Evolutionary conservation across 441 rosid genomes (phyloP), one percentile per base, ranked within the genome.

Genomic region (Pelargonium australe): DNA sequence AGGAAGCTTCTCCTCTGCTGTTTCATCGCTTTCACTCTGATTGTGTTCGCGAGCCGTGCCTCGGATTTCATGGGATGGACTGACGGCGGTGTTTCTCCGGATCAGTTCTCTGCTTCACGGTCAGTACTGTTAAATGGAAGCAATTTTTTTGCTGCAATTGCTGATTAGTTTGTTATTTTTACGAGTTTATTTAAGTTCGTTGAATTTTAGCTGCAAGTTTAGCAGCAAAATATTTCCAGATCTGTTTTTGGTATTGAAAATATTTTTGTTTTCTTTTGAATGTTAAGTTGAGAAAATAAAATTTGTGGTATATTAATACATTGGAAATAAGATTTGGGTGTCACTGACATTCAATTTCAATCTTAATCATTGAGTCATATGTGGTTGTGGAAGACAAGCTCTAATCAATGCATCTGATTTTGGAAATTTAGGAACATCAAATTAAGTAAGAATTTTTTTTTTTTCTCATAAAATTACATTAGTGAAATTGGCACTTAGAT

Each of bases 1-100:
- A 85, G 85, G 73, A 93, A 83, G 87, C 79, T 93, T 67, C 80
- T 93, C 16, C 82, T 93, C 4, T 71, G 74, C 44, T 80, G 76
- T 25, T 83, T 85, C 77, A 65, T 90, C 77, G 84, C 66, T 11
- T 74, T 89, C 71, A 78, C 85, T 40, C 77, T 83, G 1, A 13
- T 93, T 55, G 82, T 84, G 17, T 66, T 91, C 68, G 76, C 84
- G 57, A 77, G 78, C 66, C 79, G 89, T 43, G 79, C 87, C 2
- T 80, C 90, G 2, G 78, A 77, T 1, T 77, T 83, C 28, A 51
- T 77, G 25, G 83, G 81, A 25, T 86, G 85, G 87, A 76, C 83
- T 55, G 74, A 71, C 55, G 70, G 65, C 17, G 43, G 49, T 68
- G 51, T 64, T 64, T 63, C 80, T 60, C 53, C 66, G 19, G 88